Evolutionary conservation across 31 red algal species (phyloP).

Genomic region (Pterothamnion heteromorphum): DNA sequence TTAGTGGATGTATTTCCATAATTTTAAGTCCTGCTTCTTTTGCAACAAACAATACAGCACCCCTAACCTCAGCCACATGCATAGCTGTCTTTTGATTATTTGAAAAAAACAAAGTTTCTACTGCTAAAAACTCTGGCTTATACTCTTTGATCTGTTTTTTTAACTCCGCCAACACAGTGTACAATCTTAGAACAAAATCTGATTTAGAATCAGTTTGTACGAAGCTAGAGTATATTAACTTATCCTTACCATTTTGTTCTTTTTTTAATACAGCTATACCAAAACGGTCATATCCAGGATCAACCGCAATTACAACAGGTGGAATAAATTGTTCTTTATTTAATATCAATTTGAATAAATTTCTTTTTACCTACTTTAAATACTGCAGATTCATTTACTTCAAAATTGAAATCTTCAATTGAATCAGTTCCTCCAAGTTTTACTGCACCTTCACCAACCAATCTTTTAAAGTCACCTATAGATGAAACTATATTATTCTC

Average conservation of each 20-base stretch:
- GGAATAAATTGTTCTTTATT: no score
- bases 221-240: not conserved
- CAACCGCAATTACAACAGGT: not conserved
- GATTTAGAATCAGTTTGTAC: not conserved
- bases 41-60: not conserved
- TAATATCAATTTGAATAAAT: no score
- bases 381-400: no score
- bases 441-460: not conserved
- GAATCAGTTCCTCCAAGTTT: not conserved
- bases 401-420: not conserved
- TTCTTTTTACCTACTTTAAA: no score
- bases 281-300: slow-evolving; percentile 2
- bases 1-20: not conserved
- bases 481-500: not conserved
- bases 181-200: not conserved
- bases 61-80: not conserved
- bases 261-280: slow-evolving; percentile 1
- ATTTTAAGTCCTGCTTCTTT: not conserved
- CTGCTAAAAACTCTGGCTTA: not conserved
- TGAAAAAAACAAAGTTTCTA: not conserved
- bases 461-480: not conserved
- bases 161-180: not conserved
- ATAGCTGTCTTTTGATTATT: slow-evolving; percentile 15
- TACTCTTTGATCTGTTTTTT: not conserved
- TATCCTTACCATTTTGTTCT: not conserved